Evolutionary conservation across 192 early-diverging fungal genomes (phyloP).

Genomic region (Lobulomyces angularis): DNA sequence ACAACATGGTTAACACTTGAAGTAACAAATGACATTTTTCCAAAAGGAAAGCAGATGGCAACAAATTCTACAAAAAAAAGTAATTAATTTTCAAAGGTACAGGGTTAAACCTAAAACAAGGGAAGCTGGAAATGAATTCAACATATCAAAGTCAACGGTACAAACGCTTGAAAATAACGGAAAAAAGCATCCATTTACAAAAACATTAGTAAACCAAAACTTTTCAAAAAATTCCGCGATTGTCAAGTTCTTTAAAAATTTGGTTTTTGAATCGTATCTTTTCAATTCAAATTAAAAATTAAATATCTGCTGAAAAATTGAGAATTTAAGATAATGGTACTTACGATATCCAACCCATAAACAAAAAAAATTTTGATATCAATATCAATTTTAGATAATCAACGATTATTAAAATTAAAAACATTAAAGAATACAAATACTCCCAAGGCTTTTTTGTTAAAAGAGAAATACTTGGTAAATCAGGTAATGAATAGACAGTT

Average conservation of each 20-base stretch:
- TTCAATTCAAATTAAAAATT: too few relatives aligned
- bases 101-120: conserved; percentile 20
- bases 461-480: too few relatives aligned
- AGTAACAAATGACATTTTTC: conserved; percentile 32
- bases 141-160: conserved; percentile 23
- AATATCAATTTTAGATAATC: too few relatives aligned
- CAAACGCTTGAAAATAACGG: conserved; percentile 32
- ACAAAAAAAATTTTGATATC: too few relatives aligned
- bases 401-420: too few relatives aligned
- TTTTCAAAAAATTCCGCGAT: conserved; percentile 18
- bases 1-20: conserved; percentile 23
- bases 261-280: too few relatives aligned
- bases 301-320: too few relatives aligned
- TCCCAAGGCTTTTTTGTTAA: too few relatives aligned
- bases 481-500: conserved; percentile 19
- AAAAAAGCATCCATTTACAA: conserved; percentile 23
- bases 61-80: conserved; percentile 16
- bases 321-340: too few relatives aligned
- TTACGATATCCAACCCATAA: too few relatives aligned
- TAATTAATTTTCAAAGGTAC: neutral
- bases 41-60: conserved; percentile 23
- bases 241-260: conserved; percentile 13
- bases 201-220: conserved; percentile 14
- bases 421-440: too few relatives aligned
- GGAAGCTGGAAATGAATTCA: conserved; percentile 24